Evolutionary conservation across 1,139 yeast species (phyloP).

Genomic region (Saccharomyces hybrid): DNA sequence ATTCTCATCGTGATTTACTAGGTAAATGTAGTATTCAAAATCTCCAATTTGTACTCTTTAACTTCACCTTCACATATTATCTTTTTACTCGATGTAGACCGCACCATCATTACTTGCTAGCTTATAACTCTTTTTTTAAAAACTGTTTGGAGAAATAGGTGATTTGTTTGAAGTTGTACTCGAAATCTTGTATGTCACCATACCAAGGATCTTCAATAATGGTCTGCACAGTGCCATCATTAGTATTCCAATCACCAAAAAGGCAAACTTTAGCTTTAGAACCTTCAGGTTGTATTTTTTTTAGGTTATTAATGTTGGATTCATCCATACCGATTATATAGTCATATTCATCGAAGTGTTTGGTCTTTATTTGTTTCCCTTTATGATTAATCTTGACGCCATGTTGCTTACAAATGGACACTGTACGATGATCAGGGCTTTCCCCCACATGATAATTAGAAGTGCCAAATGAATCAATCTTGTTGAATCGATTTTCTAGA

Average conservation of each 20-base stretch:
- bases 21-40: neutral
- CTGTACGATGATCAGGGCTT: slow-evolving; percentile 68
- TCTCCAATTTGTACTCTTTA: neutral
- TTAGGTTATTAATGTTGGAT: slow-evolving; percentile 53
- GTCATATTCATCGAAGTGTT: slow-evolving; percentile 66
- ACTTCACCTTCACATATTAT: neutral
- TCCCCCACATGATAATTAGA: slow-evolving; percentile 81
- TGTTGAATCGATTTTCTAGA: slow-evolving; percentile 36
- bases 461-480: slow-evolving; percentile 84
- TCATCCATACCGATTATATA: slow-evolving; percentile 84
- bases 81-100: neutral
- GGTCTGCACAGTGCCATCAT: slow-evolving; percentile 37
- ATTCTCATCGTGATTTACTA: neutral
- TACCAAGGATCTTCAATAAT: slow-evolving; percentile 88
- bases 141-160: slow-evolving; percentile 65
- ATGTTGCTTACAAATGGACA: slow-evolving; percentile 58
- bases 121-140: slow-evolving; percentile 39
- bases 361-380: slow-evolving; percentile 60
- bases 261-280: slow-evolving; percentile 46
- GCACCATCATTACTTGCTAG: neutral
- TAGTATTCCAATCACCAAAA: slow-evolving; percentile 71
- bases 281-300: slow-evolving; percentile 49
- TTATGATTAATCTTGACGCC: slow-evolving; percentile 68
- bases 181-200: slow-evolving; percentile 80
- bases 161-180: slow-evolving; percentile 66